A percentile compares a stretch with the other conserved stretches of the same genome.
phyloP scores from a whole-genome alignment of 192 early-diverging fungal genomes.

The Diversispora eburnea region DNA sequence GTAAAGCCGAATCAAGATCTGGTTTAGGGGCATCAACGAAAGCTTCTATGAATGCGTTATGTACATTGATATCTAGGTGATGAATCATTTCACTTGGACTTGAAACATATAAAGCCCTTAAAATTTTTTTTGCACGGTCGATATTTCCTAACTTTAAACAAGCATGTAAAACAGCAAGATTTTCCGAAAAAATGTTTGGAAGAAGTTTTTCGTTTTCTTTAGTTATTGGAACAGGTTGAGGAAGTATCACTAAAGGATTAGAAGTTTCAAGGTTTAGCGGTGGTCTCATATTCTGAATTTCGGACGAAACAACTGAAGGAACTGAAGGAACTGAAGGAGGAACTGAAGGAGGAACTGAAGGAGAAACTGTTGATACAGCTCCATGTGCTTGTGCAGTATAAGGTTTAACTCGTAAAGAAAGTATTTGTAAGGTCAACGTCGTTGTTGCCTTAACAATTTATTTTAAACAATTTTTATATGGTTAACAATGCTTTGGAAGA shows the following conservation, averaged over 20 bases:
- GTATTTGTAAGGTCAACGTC: no score
- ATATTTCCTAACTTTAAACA: conserved; percentile 71
- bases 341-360: no score
- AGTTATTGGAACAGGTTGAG: conserved; percentile 4
- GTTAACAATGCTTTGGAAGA: no score
- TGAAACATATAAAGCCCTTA: conserved; percentile 58
- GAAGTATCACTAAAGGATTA: conserved; percentile 23
- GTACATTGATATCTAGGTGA: conserved; percentile 62
- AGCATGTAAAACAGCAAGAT: conserved; percentile 75
- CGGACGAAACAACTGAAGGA: no score
- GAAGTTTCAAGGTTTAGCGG: background rate
- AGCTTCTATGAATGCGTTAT: conserved; percentile 83
- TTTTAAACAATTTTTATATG: no score
- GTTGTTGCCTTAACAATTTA: no score
- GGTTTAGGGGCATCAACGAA: conserved; percentile 55
- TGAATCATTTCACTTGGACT: conserved; percentile 69
- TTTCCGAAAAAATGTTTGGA: conserved; percentile 51
- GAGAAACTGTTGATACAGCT: no score
- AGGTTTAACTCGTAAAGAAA: no score
- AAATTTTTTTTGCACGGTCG: conserved; percentile 69
- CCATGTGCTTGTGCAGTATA: no score
- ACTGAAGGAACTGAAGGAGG: no score
- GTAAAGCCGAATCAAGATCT: conserved; percentile 47
- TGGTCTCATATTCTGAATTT: background rate
- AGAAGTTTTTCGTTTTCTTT: conserved; percentile 31